Evolutionary conservation across 257 asterid genomes (phyloP).

Genomic region (Nemophila menziesii): DNA sequence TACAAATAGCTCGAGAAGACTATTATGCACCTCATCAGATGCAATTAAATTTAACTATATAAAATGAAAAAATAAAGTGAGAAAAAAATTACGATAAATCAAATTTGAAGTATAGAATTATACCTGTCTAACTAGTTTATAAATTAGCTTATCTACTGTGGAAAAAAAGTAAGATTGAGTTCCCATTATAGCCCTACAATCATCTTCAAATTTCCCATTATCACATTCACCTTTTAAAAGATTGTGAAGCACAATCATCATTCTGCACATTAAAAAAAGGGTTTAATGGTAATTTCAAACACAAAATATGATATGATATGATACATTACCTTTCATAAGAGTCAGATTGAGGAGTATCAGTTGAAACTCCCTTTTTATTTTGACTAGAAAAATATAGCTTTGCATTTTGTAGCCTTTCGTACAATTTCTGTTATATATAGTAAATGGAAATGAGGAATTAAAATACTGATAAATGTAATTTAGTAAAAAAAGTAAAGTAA

Average conservation of each 20-base stretch:
- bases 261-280: constrained; percentile 37
- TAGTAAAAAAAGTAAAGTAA: not conserved
- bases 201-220: constrained; percentile 85
- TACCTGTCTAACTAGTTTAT: constrained; percentile 86
- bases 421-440: constrained; percentile 50
- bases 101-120: not conserved
- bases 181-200: constrained; percentile 84
- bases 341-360: constrained; percentile 36
- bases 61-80: constrained; percentile 1
- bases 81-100: not conserved
- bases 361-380: constrained; percentile 56
- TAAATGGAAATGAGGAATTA: constrained; percentile 6
- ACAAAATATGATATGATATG: constrained; percentile 2
- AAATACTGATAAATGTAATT: constrained; percentile 4
- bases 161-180: constrained; percentile 78
- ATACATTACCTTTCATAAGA: constrained; percentile 58
- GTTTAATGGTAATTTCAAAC: constrained; percentile 9
- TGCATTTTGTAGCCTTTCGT: constrained; percentile 72
- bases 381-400: constrained; percentile 66
- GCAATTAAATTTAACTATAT: constrained; percentile 55
- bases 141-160: constrained; percentile 91
- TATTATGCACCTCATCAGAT: constrained; percentile 59
- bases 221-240: constrained; percentile 79
- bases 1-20: constrained; percentile 60
- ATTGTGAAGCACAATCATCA: constrained; percentile 64